Evolutionary conservation across 2,329 filamentous ascomycete genomes (phyloP), one percentile per base, ranked within the genome.

Genomic region (Fusarium paranaense): DNA sequence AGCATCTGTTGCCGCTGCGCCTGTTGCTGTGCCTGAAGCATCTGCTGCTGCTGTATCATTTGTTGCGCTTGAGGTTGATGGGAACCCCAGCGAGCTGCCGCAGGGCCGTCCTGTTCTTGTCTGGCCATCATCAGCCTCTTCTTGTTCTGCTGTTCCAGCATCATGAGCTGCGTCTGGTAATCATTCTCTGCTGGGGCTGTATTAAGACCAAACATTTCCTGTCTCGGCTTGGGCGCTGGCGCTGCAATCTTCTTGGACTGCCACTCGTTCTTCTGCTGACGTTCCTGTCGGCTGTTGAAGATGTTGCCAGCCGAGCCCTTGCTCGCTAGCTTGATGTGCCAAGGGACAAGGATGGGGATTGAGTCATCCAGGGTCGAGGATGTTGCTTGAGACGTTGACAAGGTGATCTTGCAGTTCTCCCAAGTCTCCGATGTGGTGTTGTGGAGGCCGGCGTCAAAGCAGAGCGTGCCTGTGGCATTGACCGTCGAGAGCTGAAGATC

Each of bases 91-190:
- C 11, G 66, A 45, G 40, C 30, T 45, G 33, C 45, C 30, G 35
- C 18, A 14, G 9, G 11, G 20, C 14, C 10, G 65, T 95, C 93
- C 81, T 96, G 93, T 80, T 95, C 91, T 79, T 92, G 92, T 20
- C 94, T 90, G 30, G 94, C 94, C 93, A 95, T 94, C 86, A 95
- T 91, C 54, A 95, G 85, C 13, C 94, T 88, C 83, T 95, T 95
- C 87, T 95, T 95, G 78, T 96, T 96, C 83, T 96, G 93, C 82
- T 95, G 93, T 82, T 96, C 94, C 9, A 96, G 87, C 42, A 95
- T 83, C 94, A 95, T 95, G 80, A 96, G 85, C 81, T 96, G 93
- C 93, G 94, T 95, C 84, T 96, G 94, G 78, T 96, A 96, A 81
- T 96, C 94, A 14, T 11, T 47, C 47, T n/a, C 11, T 8, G 5